Base-by-base conservation (phyloP, 2,329 filamentous ascomycete species). In the Dactylellina leptospora region DNA sequence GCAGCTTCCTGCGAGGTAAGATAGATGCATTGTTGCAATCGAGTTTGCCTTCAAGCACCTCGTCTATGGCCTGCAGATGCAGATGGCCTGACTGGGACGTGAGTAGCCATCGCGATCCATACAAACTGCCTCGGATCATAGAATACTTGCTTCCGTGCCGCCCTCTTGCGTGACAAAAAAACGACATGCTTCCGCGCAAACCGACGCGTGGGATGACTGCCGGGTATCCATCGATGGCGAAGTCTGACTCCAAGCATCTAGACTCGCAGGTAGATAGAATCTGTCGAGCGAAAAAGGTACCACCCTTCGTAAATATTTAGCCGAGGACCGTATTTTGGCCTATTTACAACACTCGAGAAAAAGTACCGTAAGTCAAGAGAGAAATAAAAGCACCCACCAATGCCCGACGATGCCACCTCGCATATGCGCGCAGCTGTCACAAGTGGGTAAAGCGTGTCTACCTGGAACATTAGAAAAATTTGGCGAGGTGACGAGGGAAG, bases 381-480 rank as follows among this genome's bases (percentile, higher is more conserved):
- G 27, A 33, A 30, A 48, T 5, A n/a, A 47, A 48, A 27, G 20
- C 23, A 9, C 25, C 50, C 28, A 23, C 51, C 8, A 28, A 42
- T 55, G 33, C 62, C 51, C 44, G 42, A 48, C 30, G 47, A n/a
- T n/a, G 62, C 56, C 47, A 55, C 28, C 64, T 61, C 64, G 56
- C 64, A 61, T 70, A 60, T 68, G 54, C 62, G 62, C 62, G 55
- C 50, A 62, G 42, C 33, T 56, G 33, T 70, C 64, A 70, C 64
- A 61, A 40, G 50, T 70, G 48, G 56, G 50, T 20, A 70, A 55
- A 70, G 64, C 56, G 28, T 54, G 50, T 55, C 38, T 56, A 70
- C 48, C 38, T 69, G 25, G n/a, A 44, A 44, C 16, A 44, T 23
- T 10, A 36, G 30, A 59, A 36, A 48, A 50, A 30, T n/a, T 38